phyloP scores from a whole-genome alignment of 2,329 filamentous ascomycete species.

The Hypoxylon sp. region DNA sequence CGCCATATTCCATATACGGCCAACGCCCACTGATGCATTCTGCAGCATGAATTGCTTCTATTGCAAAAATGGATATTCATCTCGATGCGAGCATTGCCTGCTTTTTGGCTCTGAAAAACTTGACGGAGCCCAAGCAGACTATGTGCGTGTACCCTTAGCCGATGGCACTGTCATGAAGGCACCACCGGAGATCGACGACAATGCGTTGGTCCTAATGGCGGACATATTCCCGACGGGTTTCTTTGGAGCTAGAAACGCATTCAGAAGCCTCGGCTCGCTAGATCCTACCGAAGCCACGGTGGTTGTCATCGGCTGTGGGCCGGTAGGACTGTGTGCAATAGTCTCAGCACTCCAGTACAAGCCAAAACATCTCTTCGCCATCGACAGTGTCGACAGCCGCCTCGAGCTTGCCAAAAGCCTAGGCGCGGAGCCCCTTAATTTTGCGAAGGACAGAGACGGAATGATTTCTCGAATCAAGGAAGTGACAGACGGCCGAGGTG shows the following conservation, averaged over 20 bases:
- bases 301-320: constrained; percentile 87
- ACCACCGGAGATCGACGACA: constrained; percentile 78
- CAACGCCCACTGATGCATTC: constrained; percentile 17
- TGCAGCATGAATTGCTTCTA: constrained; percentile 82
- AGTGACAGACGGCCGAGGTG: constrained; percentile 83
- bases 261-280: constrained; percentile 72
- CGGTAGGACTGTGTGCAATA: constrained; percentile 87
- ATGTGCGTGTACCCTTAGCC: constrained; percentile 83
- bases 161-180: constrained; percentile 85
- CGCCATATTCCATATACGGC: constrained; percentile 2
- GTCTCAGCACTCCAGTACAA: constrained; percentile 82
- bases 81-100: constrained; percentile 78
- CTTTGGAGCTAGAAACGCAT: constrained; percentile 85
- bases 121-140: constrained; percentile 87
- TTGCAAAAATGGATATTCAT: constrained; percentile 82
- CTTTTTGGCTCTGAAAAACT: constrained; percentile 79
- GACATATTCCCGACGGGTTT: constrained; percentile 93
- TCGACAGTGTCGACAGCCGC: constrained; percentile 82
- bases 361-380: constrained; percentile 82
- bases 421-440: constrained; percentile 88
- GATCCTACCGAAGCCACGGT: constrained; percentile 77
- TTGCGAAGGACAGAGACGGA: constrained; percentile 74
- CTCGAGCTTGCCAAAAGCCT: constrained; percentile 79
- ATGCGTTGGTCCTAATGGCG: constrained; percentile 87
- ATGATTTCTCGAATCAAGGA: constrained; percentile 79